Conservation (phyloP, 164 flowering plant genomes). For the Nymphaea thermarum region DNA sequence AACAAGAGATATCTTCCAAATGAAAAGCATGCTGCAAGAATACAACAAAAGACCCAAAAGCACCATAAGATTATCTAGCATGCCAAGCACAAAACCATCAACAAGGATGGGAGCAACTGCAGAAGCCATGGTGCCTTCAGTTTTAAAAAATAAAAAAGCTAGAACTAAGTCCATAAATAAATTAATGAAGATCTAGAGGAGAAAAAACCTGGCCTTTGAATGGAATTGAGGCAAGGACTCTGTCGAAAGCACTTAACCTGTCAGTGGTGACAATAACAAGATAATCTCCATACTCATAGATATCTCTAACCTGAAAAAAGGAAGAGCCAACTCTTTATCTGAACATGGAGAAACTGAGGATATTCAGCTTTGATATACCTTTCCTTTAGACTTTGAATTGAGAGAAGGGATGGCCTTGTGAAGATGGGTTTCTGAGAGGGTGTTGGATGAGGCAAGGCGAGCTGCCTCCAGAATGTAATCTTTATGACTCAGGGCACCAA, state of each 20-base stretch:
- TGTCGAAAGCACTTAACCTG: slow-evolving; percentile 89
- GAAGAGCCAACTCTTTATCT: not conserved
- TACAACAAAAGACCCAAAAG: no score
- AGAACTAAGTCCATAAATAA: not conserved
- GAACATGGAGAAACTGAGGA: not conserved
- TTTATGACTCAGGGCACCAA: slow-evolving; percentile 17
- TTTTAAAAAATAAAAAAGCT: no score
- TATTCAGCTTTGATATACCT: slow-evolving; percentile 27
- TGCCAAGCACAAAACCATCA: no score
- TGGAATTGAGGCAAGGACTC: slow-evolving; percentile 92
- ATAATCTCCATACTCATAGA: slow-evolving; percentile 85
- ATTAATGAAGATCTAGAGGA: not conserved
- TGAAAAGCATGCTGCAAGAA: no score
- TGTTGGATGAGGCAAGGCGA: slow-evolving; percentile 29
- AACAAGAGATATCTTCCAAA: no score
- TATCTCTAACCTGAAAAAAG: slow-evolving; percentile 62
- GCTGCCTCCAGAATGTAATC: slow-evolving; percentile 30
- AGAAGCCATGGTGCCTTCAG: no score
- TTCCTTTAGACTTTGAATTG: slow-evolving; percentile 74
- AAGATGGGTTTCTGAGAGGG: slow-evolving; percentile 79
- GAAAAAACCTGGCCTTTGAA: slow-evolving; percentile 81
- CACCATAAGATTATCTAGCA: no score
- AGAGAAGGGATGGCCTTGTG: slow-evolving; percentile 58
- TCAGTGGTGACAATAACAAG: slow-evolving; percentile 92
- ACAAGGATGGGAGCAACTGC: no score